A percentile compares a stretch with the other conserved stretches of the same genome.
Evolutionary conservation across 345 rosid genomes (phyloP).

Genomic region (Arabidopsis suecica): DNA sequence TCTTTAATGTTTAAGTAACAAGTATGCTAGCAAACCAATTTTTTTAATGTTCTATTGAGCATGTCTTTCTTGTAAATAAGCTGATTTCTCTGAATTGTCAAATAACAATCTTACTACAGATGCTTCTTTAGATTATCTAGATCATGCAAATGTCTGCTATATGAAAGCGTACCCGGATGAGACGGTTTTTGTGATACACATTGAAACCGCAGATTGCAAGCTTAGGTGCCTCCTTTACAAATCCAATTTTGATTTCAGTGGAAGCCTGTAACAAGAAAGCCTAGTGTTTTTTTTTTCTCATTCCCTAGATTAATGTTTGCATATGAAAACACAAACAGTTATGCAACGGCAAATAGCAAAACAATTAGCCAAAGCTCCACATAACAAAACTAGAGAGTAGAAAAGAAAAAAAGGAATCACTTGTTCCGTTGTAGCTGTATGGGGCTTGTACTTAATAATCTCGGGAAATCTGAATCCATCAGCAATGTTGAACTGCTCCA

Average conservation of each 20-base stretch:
- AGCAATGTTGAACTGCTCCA: slow-evolving; percentile 70
- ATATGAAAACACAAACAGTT: not conserved
- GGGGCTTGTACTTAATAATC: slow-evolving; percentile 70
- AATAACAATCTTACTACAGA: not conserved
- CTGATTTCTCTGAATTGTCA: slow-evolving; percentile 4
- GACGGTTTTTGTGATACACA: slow-evolving; percentile 89
- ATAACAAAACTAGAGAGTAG: slow-evolving; percentile 8
- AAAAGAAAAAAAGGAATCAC: slow-evolving; percentile 45
- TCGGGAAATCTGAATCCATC: slow-evolving; percentile 57
- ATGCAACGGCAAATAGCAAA: not conserved
- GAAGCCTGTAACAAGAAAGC: slow-evolving; percentile 49
- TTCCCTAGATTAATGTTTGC: not conserved
- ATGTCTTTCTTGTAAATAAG: not conserved
- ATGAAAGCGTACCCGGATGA: slow-evolving; percentile 69
- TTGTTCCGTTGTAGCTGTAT: slow-evolving; percentile 50
- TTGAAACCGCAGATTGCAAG: slow-evolving; percentile 67
- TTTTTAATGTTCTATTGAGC: slow-evolving; percentile 6
- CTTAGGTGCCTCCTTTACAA: slow-evolving; percentile 70
- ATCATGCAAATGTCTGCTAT: not conserved
- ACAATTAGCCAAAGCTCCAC: not conserved
- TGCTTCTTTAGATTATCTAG: slow-evolving; percentile 4
- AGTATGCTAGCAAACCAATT: slow-evolving; percentile 4
- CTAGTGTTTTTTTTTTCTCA: not conserved
- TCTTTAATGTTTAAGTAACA: not conserved
- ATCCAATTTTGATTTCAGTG: slow-evolving; percentile 79